A percentile compares a stretch with the other conserved stretches of the same genome.
These are phyloP conservation scores for Scytalidium lignicola DNA, from an alignment of 2,329 filamentous ascomycete species.

Conservation along the genomic window DNA sequence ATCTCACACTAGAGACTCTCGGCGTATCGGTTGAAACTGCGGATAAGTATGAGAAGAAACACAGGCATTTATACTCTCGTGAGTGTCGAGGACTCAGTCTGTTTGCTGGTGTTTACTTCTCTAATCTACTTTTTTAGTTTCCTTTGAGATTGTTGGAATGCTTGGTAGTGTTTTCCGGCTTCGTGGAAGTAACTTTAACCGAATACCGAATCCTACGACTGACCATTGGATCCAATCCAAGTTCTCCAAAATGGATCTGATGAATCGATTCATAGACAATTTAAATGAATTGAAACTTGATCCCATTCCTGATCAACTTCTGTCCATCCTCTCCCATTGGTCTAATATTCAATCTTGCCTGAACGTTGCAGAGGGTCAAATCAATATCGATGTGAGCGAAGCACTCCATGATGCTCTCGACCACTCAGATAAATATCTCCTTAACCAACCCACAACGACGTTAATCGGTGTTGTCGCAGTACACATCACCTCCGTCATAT, in stretches of 20 bases:
- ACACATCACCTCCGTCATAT: conserved; percentile 28
- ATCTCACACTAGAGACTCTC: conserved; percentile 46
- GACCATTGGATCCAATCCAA: conserved; percentile 44
- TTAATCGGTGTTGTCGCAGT: conserved; percentile 17
- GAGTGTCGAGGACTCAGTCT: background rate
- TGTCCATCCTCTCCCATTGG: conserved; percentile 15
- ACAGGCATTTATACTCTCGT: conserved; percentile 28
- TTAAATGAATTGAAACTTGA: background rate
- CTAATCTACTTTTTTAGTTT: conserved; percentile 35
- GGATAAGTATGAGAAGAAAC: conserved; percentile 32
- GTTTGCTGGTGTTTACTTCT: background rate
- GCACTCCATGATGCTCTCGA: conserved; percentile 23
- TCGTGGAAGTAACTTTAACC: conserved; percentile 43
- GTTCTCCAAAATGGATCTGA: background rate
- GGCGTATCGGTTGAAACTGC: conserved; percentile 50
- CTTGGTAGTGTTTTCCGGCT: conserved; percentile 46
- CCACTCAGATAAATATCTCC: conserved; percentile 16
- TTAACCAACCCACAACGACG: conserved; percentile 10
- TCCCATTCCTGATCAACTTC: conserved; percentile 1
- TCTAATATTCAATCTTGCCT: conserved; percentile 8
- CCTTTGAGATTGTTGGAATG: conserved; percentile 57
- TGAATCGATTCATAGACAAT: background rate
- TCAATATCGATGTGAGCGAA: conserved; percentile 19
- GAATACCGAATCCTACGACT: conserved; percentile 52
- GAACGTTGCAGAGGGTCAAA: conserved; percentile 14